Conservation (phyloP, 73 alveolate genomes). For the Paramecium tetraurelia region DNA sequence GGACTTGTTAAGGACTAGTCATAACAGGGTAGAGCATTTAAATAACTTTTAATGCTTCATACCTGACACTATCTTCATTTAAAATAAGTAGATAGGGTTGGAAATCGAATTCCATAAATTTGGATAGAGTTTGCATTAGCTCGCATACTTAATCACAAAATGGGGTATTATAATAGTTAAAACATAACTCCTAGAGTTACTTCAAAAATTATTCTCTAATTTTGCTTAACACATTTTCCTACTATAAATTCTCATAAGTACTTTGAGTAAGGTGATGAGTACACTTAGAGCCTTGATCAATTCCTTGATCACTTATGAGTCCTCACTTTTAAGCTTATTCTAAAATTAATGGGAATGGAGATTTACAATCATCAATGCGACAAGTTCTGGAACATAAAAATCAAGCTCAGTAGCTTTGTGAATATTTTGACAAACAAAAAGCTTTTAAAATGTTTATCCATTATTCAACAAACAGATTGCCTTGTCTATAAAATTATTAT, state of each 20-base stretch:
- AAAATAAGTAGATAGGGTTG: neutral
- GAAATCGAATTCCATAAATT: neutral
- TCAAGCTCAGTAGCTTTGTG: neutral
- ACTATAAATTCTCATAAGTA: neutral
- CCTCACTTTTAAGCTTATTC: neutral
- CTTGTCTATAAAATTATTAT: neutral
- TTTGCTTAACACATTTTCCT: neutral
- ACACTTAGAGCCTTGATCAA: neutral
- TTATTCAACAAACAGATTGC: neutral
- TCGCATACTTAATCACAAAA: neutral
- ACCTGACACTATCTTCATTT: neutral
- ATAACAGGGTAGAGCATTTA: neutral
- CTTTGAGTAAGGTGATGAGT: neutral
- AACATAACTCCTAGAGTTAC: neutral
- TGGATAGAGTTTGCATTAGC: neutral
- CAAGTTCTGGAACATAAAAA: neutral
- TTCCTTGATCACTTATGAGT: neutral
- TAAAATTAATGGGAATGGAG: neutral
- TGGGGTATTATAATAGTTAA: neutral
- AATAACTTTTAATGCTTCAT: neutral
- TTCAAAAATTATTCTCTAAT: neutral
- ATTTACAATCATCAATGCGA: neutral
- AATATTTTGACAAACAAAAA: slow-evolving; percentile 3
- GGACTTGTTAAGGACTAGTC: neutral
- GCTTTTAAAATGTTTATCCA: slow-evolving; percentile 27